phyloP scores from a whole-genome alignment of 257 asterid genomes.

The Linderniella brevidens region DNA sequence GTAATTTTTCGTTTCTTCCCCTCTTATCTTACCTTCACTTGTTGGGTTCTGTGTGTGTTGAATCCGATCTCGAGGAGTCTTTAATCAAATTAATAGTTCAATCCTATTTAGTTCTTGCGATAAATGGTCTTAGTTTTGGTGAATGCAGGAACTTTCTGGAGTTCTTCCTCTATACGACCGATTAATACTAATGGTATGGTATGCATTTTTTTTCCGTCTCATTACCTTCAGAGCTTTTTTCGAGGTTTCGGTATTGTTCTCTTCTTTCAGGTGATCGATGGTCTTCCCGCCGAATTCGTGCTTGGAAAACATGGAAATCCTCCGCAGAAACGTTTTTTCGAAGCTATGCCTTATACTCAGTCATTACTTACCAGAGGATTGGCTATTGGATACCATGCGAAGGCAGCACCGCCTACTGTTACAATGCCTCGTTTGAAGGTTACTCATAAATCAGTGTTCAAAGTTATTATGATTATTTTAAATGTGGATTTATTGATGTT shows the following conservation, averaged over 20 bases:
- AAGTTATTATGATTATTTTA: too few relatives aligned
- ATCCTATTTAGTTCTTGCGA: slow-evolving; percentile 3
- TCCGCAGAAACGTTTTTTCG: slow-evolving; percentile 38
- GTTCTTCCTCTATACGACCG: slow-evolving; percentile 58
- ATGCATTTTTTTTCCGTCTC: slow-evolving; percentile 10
- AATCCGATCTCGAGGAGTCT: background rate
- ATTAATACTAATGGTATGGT: slow-evolving; percentile 84
- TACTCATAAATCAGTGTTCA: background rate
- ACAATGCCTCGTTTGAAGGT: slow-evolving; percentile 98
- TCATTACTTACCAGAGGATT: slow-evolving; percentile 49
- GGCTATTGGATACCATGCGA: slow-evolving; percentile 78
- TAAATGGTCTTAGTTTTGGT: slow-evolving; percentile 9
- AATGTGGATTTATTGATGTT: too few relatives aligned
- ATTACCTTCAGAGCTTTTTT: background rate
- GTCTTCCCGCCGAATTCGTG: slow-evolving; percentile 86
- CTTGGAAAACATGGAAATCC: slow-evolving; percentile 67
- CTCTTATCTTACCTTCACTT: background rate
- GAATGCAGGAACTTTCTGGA: slow-evolving; percentile 58
- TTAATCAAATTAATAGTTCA: slow-evolving; percentile 1
- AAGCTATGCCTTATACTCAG: slow-evolving; percentile 86
- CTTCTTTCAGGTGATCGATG: slow-evolving; percentile 66
- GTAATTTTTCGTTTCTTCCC: background rate
- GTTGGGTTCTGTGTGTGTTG: slow-evolving; percentile 1
- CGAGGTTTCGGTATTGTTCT: background rate
- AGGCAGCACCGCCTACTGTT: slow-evolving; percentile 95